Base-by-base conservation (phyloP, 2,329 filamentous ascomycete genomes). In the Coniochaeta pulveracea region DNA sequence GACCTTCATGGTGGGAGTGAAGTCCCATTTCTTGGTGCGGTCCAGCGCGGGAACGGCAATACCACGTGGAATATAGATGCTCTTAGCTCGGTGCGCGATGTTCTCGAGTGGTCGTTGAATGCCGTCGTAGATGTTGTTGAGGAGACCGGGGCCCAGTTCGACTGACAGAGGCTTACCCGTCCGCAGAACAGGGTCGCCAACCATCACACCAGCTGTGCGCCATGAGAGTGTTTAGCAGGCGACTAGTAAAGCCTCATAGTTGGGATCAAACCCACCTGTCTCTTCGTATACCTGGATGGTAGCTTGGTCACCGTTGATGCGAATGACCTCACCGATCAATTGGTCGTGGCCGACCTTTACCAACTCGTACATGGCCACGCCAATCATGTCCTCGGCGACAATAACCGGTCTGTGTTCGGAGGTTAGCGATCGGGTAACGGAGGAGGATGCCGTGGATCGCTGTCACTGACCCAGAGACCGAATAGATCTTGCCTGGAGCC, bases 211-310 rank as follows among this genome's bases (percentile, higher is more conserved):
- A 58, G 89, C 91, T 88, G 47, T 38, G 51, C 17, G 19, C n/a
- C n/a, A n/a, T n/a, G n/a, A 19, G 27, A 18, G 37, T 5, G 14
- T 32, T 30, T 21, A 23, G 41, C 47, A 31, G 28, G 36, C 47
- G 39, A 34, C 37, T 37, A 9, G 10, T 21, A 3, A 3, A 19
- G 6, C 18, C 37, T 23, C 33, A 25, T 18, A 23, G 23, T 41
- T 28, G 40, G 36, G 12, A 23, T 29, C 31, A 9, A 19, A 44
- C 71, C 41, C 72, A 93, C 86, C 85, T 47, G 91, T 98, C 66
- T 98, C 91, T 61, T 98, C 91, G 68, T 98, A 98, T 46, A 98
- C 91, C 65, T 98, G 91, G 48, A 98, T 93, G 32, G 88, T 94
- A 47, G 86, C 88, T 64, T 89, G 93, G 60, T 98, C 91, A 57